Evolutionary conservation across 768 basidiomycete genomes (phyloP).

Genomic region (Termitomyces bulborhizus): DNA sequence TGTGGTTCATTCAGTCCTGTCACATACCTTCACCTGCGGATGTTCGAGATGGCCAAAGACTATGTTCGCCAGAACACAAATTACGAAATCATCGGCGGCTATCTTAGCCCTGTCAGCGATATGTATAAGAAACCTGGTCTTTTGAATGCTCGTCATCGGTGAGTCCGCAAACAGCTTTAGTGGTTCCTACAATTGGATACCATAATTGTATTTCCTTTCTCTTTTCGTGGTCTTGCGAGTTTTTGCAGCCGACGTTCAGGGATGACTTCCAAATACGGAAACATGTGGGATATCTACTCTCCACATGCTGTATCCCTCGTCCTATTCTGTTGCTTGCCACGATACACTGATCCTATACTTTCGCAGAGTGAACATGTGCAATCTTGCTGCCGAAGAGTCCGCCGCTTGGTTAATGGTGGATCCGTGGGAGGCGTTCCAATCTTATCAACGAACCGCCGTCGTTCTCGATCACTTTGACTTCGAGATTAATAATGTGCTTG

Average conservation of each 20-base stretch:
- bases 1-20: constrained; percentile 98
- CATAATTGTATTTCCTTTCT: not conserved
- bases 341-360: constrained; percentile 7
- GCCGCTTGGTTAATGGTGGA: constrained; percentile 97
- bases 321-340: not conserved
- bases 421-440: constrained; percentile 93
- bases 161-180: constrained; percentile 28
- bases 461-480: constrained; percentile 97
- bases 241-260: not conserved
- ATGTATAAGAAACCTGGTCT: constrained; percentile 96
- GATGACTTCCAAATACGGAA: constrained; percentile 3
- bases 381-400: constrained; percentile 84
- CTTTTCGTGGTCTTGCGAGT: not conserved
- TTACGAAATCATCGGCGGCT: constrained; percentile 92
- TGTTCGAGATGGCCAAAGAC: constrained; percentile 99
- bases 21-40: constrained; percentile 95
- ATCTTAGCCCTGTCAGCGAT: constrained; percentile 94
- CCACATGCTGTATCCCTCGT: constrained; percentile 15
- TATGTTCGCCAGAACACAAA: constrained; percentile 87
- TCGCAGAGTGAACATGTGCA: constrained; percentile 79
- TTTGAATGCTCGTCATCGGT: constrained; percentile 85
- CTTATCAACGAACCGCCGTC: constrained; percentile 93
- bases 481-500: constrained; percentile 82
- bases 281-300: not conserved
- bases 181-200: not conserved